Evolutionary conservation across 139 green algal species (phyloP).

Genomic region (Volvox reticuliferus): DNA sequence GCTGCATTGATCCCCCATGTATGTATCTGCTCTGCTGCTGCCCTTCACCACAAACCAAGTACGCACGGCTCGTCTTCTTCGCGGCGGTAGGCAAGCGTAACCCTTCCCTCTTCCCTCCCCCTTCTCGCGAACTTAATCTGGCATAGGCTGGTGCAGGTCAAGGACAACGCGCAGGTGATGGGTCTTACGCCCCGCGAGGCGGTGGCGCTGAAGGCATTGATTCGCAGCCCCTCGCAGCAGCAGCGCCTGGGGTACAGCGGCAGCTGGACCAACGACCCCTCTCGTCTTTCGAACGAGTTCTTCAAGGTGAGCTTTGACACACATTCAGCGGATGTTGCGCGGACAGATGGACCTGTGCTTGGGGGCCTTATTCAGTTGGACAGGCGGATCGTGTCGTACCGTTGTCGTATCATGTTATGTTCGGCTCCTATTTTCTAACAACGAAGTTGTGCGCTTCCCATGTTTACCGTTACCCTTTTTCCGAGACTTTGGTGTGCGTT

Average conservation of each 20-base stretch:
- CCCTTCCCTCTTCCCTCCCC: not conserved
- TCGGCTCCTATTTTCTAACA: no score
- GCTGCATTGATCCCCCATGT: no score
- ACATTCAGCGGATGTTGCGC: no score
- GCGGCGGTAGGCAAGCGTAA: not conserved
- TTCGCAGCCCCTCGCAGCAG: constrained; percentile 34
- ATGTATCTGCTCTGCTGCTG: no score
- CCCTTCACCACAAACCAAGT: no score
- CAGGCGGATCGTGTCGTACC: no score
- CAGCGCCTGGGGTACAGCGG: constrained; percentile 53
- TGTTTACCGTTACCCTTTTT: no score
- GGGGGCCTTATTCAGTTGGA: no score
- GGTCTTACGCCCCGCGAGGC: constrained; percentile 31
- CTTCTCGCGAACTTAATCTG: not conserved
- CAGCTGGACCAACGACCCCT: constrained; percentile 3
- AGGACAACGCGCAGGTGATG: constrained; percentile 42
- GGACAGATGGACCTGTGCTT: no score
- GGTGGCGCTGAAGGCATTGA: constrained; percentile 51
- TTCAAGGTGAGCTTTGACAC: constrained; percentile 42
- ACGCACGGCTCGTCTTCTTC: not conserved
- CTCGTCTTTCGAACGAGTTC: constrained; percentile 50
- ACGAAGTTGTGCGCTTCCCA: no score
- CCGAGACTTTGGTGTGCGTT: no score
- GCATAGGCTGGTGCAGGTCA: not conserved
- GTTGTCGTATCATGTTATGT: no score